Evolutionary conservation across 208 protist species (phyloP).

Genomic region (Leishmania amazonensis): DNA sequence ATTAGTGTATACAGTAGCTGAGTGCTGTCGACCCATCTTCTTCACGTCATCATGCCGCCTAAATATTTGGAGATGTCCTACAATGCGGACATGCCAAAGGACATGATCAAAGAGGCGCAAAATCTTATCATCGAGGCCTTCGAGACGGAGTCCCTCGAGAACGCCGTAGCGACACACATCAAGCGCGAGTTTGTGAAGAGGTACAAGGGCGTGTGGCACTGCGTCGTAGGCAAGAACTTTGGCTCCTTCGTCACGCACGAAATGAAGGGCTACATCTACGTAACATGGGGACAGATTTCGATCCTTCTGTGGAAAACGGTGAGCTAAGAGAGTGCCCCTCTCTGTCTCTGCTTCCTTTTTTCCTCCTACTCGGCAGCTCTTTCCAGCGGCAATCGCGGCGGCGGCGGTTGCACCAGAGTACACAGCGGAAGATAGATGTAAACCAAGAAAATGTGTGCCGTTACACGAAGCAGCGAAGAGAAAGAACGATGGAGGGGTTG

Average conservation of each 20-base stretch:
- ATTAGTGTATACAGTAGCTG: neutral
- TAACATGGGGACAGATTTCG: constrained; percentile 99
- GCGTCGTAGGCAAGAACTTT: constrained; percentile 99
- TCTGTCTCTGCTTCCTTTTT: neutral
- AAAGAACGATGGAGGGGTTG: neutral
- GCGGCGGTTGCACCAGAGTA: neutral
- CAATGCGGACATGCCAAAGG: constrained; percentile 91
- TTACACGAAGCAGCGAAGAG: neutral
- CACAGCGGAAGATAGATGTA: neutral
- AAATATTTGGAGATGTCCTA: constrained; percentile 85
- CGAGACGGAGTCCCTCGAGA: constrained; percentile 79
- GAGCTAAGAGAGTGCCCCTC: constrained; percentile 34
- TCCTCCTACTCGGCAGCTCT: neutral
- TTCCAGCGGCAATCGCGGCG: neutral
- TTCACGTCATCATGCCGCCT: constrained; percentile 40
- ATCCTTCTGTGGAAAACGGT: constrained; percentile 97
- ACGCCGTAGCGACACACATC: constrained; percentile 81
- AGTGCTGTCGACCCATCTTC: neutral
- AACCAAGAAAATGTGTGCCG: neutral
- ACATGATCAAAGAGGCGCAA: constrained; percentile 84
- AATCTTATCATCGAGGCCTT: constrained; percentile 77
- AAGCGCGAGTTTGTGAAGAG: constrained; percentile 89
- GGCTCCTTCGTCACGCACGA: constrained; percentile 99
- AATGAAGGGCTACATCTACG: constrained; percentile 99
- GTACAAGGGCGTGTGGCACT: constrained; percentile 98